These are phyloP conservation scores for Albizia julibrissin DNA, from an alignment of 306 rosid species.

Conservation along the genomic window DNA sequence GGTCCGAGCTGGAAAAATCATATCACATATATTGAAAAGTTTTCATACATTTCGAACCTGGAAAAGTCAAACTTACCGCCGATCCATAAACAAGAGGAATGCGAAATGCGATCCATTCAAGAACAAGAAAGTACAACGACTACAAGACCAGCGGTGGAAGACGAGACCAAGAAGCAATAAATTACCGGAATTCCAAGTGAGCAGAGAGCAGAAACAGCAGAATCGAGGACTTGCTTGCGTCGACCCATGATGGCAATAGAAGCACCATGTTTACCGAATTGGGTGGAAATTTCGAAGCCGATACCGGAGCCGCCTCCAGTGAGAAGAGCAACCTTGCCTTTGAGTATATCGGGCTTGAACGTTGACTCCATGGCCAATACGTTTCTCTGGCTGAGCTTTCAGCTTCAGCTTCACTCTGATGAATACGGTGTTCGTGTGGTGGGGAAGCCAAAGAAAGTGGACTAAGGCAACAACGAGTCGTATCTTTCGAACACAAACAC, in stretches of 20 bases:
- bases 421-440: background rate
- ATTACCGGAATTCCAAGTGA: conserved; percentile 64
- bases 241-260: conserved; percentile 92
- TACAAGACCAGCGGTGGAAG: background rate
- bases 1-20: background rate
- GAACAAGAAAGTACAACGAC: background rate
- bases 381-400: background rate
- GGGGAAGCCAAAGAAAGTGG: background rate
- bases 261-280: conserved; percentile 89
- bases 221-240: conserved; percentile 66
- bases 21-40: too few species aligned
- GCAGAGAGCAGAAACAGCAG: conserved; percentile 72
- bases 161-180: background rate
- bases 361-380: conserved; percentile 51
- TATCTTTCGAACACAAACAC: background rate
- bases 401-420: background rate
- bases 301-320: conserved; percentile 97
- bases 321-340: conserved; percentile 81
- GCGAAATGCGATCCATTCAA: background rate
- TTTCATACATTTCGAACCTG: background rate
- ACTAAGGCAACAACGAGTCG: background rate
- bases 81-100: background rate
- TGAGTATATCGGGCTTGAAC: conserved; percentile 59
- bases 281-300: conserved; percentile 75
- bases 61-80: background rate